Evolutionary conservation across 2,329 filamentous ascomycete species (phyloP), one percentile per base, ranked within the genome.

Genomic region (Cryphonectria carpinicola): DNA sequence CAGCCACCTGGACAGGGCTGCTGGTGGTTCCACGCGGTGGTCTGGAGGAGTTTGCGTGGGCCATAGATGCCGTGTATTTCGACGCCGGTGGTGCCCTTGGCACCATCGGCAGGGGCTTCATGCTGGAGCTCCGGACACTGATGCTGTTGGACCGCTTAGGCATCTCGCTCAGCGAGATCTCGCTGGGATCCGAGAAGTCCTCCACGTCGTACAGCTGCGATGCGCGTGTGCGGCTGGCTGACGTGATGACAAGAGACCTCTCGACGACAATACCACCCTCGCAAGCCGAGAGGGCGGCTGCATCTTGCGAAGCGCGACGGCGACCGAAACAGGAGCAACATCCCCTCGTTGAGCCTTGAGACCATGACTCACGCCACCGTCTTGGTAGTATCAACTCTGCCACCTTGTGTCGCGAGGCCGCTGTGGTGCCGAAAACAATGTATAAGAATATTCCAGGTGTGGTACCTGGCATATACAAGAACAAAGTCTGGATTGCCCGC

Each of bases 371-470:
- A 6, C 61, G 68, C 71, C 71, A 74, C 39, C 52, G 52, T 39
- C 39, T 56, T 3, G 70, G 74, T 10, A 74, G 39, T 11, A 75
- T 43, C 6, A 71, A 66, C 39, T 72, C 66, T 58, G 69, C 72
- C 46, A 76, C 72, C 61, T 76, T 73, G 19, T 60, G 61, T 6
- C 74, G 71, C 52, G 74, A 76, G 7, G 74, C 70, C 4, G 72
- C 64, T 25, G 75, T 76, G 41, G 74, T 76, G 25, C 75, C 75
- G 37, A 76, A 76, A 10, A 76, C 72, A 22, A 76, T 19, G 54
- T 75, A 75, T 1, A 74, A 41, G 10, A 73, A 75, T 0, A 76
- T 72, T 8, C 74, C 75, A 17, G 75, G 74, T 10, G 73, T 72
- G 41, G 75, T 76, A 4, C 75, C 74, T 1, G 75, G 75, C 25